Evolutionary conservation across 208 protist species (phyloP).

Genomic region (Trypanosomatidae sp.): DNA sequence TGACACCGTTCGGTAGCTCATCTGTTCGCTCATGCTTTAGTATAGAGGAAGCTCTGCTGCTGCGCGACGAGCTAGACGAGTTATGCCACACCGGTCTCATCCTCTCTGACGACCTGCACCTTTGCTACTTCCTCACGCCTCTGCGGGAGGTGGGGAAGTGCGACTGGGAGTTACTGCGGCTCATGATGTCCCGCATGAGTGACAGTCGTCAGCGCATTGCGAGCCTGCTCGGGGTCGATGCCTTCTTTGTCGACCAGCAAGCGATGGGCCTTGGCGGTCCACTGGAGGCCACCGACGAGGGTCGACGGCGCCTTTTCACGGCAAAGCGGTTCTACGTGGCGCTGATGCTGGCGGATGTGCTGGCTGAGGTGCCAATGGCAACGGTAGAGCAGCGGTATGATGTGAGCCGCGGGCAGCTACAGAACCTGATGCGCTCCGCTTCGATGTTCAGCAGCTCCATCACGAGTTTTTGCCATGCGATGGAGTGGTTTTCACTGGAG

Average conservation of each 20-base stretch:
- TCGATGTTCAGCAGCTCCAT: slow-evolving; percentile 90
- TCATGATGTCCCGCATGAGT: slow-evolving; percentile 58
- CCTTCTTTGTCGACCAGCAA: slow-evolving; percentile 71
- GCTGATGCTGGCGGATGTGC: slow-evolving; percentile 86
- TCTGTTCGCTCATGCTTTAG: slow-evolving; percentile 83
- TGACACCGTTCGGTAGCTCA: slow-evolving; percentile 75
- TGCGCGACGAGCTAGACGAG: slow-evolving; percentile 70
- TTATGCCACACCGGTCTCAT: slow-evolving; percentile 74
- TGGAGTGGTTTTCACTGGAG: slow-evolving; percentile 90
- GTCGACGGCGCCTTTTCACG: slow-evolving; percentile 48
- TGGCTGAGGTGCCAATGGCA: slow-evolving; percentile 72
- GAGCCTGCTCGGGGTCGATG: slow-evolving; percentile 66
- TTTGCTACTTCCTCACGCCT: slow-evolving; percentile 90
- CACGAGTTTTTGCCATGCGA: slow-evolving; percentile 83
- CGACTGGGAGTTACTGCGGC: slow-evolving; percentile 74
- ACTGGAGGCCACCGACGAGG: slow-evolving; percentile 33
- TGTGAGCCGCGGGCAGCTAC: slow-evolving; percentile 81
- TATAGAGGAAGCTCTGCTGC: slow-evolving; percentile 72
- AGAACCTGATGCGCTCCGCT: slow-evolving; percentile 80
- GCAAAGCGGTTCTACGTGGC: slow-evolving; percentile 89
- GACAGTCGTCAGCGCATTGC: slow-evolving; percentile 83
- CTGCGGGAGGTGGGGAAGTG: slow-evolving; percentile 71
- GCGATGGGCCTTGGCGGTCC: slow-evolving; percentile 58
- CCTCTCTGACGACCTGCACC: slow-evolving; percentile 87
- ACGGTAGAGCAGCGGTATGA: slow-evolving; percentile 71